phyloP scores from a whole-genome alignment of 139 green algal species.

The Nannochloris sp. region DNA sequence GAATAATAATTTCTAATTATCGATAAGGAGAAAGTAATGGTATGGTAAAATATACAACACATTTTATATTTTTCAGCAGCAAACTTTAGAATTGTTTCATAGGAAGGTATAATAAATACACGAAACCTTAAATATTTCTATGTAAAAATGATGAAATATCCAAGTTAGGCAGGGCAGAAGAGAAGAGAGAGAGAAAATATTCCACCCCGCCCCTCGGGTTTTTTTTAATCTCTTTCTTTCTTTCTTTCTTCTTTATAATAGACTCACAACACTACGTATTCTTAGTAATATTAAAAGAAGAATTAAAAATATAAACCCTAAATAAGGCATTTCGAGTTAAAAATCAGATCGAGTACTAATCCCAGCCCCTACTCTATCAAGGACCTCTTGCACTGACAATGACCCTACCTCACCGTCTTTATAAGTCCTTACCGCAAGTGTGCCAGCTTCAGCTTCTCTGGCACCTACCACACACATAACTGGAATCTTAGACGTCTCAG shows the following conservation, averaged over 20 bases:
- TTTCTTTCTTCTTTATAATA: neutral
- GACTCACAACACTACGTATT: too few species aligned
- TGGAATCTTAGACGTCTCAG: constrained; percentile 76
- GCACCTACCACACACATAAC: constrained; percentile 76
- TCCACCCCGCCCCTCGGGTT: too few species aligned
- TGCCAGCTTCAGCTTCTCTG: constrained; percentile 54
- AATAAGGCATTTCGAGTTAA: neutral
- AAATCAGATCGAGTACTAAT: neutral
- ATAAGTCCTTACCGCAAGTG: constrained; percentile 64
- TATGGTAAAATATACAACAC: neutral
- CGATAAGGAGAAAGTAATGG: neutral
- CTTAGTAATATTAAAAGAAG: neutral
- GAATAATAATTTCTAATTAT: too few species aligned
- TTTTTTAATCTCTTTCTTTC: too few species aligned
- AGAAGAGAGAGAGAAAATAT: too few species aligned
- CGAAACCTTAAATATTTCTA: too few species aligned
- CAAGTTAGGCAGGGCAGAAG: too few species aligned
- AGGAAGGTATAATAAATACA: too few species aligned
- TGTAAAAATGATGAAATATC: too few species aligned
- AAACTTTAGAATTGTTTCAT: too few species aligned
- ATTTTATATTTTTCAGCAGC: too few species aligned
- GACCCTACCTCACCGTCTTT: constrained; percentile 50
- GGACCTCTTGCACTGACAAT: constrained; percentile 22
- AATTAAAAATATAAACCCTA: neutral
- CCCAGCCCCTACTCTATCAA: constrained; percentile 2